Base-by-base conservation (phyloP, 768 basidiomycete genomes). In the Amanita phalloides region DNA sequence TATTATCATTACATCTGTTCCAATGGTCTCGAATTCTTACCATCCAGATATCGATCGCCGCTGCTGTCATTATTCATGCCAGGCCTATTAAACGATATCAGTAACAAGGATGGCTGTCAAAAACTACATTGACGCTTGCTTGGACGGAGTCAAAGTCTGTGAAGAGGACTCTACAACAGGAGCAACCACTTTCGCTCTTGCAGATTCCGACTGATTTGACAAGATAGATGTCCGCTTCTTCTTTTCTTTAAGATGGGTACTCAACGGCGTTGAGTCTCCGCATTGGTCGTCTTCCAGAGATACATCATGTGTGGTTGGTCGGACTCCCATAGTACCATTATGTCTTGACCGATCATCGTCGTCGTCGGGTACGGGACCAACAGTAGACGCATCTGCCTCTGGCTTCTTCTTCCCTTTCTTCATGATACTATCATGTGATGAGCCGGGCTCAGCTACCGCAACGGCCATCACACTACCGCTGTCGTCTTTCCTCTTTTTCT, bases 401-500 rank as follows among this genome's bases (percentile, higher is more conserved):
- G 48, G 14, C 41, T 33, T 39, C 25, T 20, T 32, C 32, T 52
- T 55, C 28, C 56, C 56, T 48, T 54, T 58, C 17, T 35, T 49
- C 46, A 63, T 58, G 23, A 25, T 25, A 52, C n/a, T 52, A 38
- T 38, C 43, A 36, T 20, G 20, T 23, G 35, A 45, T 45, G 43
- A 30, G 30, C 10, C 41, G 17, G 41, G 41, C 30, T 32, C 14
- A 44, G 26, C 13, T 51, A 23, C 32, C 14, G 32, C 36, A 14
- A 25, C 35, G 33, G 20, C 23, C 32, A 20, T 23, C 28, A 17
- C 35, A 26, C 43, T 37, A 26, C 25, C 43, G 26, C 23, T 21
- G 9, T 37, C 43, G 23, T 45, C 39, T 37, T 45, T 56, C 45
- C 23, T 48, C 44, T 57, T 57, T 53, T 58, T 58, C 51, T 53